Evolutionary conservation across 257 asterid genomes (phyloP).

Genomic region (Solanum tarapatanum): DNA sequence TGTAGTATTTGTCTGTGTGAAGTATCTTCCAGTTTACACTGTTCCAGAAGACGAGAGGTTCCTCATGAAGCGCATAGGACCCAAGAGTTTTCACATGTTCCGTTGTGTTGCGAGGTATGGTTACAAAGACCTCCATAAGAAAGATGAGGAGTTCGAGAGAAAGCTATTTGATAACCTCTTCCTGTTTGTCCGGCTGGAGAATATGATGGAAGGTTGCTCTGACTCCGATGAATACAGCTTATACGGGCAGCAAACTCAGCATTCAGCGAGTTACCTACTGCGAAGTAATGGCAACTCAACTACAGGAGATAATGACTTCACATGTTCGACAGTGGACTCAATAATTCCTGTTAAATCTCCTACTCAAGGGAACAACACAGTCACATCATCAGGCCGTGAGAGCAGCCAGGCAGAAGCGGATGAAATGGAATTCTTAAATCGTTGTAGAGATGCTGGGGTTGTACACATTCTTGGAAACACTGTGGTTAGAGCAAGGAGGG

Average conservation of each 20-base stretch:
- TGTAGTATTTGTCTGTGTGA: constrained; percentile 80
- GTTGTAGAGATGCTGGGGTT: constrained; percentile 81
- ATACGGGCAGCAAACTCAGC: constrained; percentile 63
- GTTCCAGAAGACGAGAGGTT: constrained; percentile 88
- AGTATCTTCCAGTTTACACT: constrained; percentile 89
- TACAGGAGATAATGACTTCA: constrained; percentile 21
- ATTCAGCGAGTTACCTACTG: constrained; percentile 27
- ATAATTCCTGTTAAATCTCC: constrained; percentile 55
- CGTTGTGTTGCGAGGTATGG: constrained; percentile 93
- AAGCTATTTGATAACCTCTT: constrained; percentile 69
- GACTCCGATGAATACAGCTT: constrained; percentile 83
- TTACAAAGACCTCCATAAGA: constrained; percentile 83
- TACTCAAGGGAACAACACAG: constrained; percentile 18
- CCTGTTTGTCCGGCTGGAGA: constrained; percentile 74
- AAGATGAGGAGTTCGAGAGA: constrained; percentile 80
- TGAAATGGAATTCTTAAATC: constrained; percentile 65
- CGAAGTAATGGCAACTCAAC: constrained; percentile 23
- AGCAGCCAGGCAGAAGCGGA: constrained; percentile 57
- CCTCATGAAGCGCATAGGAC: constrained; percentile 87
- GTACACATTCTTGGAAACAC: constrained; percentile 95
- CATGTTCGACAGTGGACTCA: constrained; percentile 57
- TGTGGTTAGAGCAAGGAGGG: constrained; percentile 69
- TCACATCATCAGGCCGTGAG: constrained; percentile 43
- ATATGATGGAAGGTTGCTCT: constrained; percentile 94
- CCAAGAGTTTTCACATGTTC: constrained; percentile 86